Conservation (phyloP, 1,284 basidiomycete species). For the Lentinus polychrous region DNA sequence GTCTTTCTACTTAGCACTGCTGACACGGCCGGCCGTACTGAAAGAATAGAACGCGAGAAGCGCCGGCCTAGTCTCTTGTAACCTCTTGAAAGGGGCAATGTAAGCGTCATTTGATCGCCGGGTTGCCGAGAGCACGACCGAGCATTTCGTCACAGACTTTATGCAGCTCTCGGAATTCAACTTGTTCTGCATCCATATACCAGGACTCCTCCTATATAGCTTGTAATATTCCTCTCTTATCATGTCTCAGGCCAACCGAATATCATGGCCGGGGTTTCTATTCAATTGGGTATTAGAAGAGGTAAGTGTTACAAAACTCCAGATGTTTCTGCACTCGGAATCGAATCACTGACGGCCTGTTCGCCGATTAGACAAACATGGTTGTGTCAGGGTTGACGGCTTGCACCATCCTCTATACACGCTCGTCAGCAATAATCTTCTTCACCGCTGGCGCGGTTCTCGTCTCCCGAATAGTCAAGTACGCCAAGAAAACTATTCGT, state of each 20-base stretch:
- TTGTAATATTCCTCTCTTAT: not conserved
- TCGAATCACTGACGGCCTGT: not conserved
- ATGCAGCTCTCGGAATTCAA: too few relatives aligned
- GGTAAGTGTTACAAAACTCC: not conserved
- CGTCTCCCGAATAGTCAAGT: constrained; percentile 61
- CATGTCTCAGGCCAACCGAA: not conserved
- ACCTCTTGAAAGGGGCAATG: too few relatives aligned
- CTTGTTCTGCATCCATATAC: not conserved
- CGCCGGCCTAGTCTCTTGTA: too few relatives aligned
- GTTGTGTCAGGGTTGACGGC: constrained; percentile 55
- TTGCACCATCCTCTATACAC: constrained; percentile 53
- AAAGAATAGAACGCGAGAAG: too few relatives aligned
- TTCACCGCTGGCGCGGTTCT: constrained; percentile 59
- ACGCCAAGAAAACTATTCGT: constrained; percentile 58
- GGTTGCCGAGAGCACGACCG: too few relatives aligned
- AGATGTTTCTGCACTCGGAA: not conserved
- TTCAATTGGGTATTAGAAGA: not conserved
- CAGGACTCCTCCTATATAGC: not conserved
- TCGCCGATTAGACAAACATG: constrained; percentile 22
- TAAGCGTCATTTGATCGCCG: too few relatives aligned
- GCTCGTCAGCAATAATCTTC: constrained; percentile 62
- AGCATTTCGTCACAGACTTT: too few relatives aligned
- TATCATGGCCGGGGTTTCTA: not conserved
- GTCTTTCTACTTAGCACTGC: not conserved
- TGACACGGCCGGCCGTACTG: not conserved